Evolutionary conservation across 768 basidiomycete genomes (phyloP).

Genomic region (Coprinopsis cinerea): DNA sequence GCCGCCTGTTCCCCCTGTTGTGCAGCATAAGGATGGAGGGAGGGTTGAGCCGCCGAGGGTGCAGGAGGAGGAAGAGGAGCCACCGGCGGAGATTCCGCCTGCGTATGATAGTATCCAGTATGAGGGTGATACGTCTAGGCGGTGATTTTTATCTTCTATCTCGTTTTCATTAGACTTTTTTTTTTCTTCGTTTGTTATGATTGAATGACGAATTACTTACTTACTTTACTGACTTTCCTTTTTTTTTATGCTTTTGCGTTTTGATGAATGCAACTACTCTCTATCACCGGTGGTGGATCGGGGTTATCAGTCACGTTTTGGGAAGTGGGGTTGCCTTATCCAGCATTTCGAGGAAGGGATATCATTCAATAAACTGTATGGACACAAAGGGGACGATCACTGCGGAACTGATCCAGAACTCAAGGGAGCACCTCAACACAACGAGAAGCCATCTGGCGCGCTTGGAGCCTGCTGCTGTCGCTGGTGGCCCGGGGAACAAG

Average conservation of each 20-base stretch:
- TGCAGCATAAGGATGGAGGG: constrained; percentile 12
- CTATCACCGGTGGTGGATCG: no score
- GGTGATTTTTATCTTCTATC: not conserved
- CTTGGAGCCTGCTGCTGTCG: no score
- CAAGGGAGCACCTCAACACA: no score
- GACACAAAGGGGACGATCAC: no score
- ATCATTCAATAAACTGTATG: no score
- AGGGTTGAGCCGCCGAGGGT: not conserved
- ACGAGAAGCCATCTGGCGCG: no score
- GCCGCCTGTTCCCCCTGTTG: no score
- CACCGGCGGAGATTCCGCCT: constrained; percentile 17
- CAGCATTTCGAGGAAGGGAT: no score
- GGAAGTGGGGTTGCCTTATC: no score
- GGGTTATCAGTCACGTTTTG: no score
- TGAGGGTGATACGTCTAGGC: not conserved
- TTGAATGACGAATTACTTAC: not conserved
- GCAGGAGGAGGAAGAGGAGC: constrained; percentile 3
- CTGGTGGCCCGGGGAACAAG: no score
- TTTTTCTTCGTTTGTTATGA: not conserved
- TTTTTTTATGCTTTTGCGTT: not conserved
- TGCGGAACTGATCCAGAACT: no score
- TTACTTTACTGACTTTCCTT: not conserved
- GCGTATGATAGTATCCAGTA: constrained; percentile 18
- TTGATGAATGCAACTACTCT: not conserved
- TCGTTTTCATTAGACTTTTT: not conserved